Percentiles rank a stretch among this genome's conserved stretches.
Evolutionary conservation across 2,329 filamentous ascomycete species (phyloP).

Genomic region (Penicillium sp.): DNA sequence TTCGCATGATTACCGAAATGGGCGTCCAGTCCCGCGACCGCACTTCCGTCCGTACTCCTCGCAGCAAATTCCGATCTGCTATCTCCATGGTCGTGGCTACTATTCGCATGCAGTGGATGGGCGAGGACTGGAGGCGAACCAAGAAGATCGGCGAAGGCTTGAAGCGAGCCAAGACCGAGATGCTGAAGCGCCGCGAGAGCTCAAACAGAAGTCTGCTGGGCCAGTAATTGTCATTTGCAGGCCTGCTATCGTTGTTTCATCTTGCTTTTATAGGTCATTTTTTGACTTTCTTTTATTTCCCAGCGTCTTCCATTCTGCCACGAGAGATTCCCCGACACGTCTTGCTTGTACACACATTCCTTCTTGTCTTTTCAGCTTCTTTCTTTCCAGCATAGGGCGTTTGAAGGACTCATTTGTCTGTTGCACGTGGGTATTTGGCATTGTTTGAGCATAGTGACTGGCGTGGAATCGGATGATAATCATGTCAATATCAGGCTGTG

Average conservation of each 20-base stretch:
- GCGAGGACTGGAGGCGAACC: constrained; percentile 49
- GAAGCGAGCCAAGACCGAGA: constrained; percentile 46
- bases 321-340: constrained; percentile 30
- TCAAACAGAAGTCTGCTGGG: constrained; percentile 28
- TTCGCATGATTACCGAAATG: constrained; percentile 83
- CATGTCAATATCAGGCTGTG: background rate
- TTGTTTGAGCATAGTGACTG: constrained; percentile 7
- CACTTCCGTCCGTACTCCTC: constrained; percentile 36
- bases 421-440: constrained; percentile 4
- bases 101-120: constrained; percentile 51
- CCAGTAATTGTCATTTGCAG: constrained; percentile 15
- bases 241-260: constrained; percentile 11
- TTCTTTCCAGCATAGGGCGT: constrained; percentile 8
- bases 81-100: constrained; percentile 49
- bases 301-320: constrained; percentile 25
- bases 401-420: background rate
- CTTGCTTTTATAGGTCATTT: constrained; percentile 18
- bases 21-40: constrained; percentile 60
- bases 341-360: constrained; percentile 20
- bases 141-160: constrained; percentile 49
- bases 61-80: constrained; percentile 48
- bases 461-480: background rate
- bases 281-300: constrained; percentile 22
- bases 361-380: constrained; percentile 6
- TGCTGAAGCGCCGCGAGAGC: constrained; percentile 43